These are phyloP conservation scores for Orbilia javanica DNA, from an alignment of 2,329 filamentous ascomycete species.

Conservation along the genomic window DNA sequence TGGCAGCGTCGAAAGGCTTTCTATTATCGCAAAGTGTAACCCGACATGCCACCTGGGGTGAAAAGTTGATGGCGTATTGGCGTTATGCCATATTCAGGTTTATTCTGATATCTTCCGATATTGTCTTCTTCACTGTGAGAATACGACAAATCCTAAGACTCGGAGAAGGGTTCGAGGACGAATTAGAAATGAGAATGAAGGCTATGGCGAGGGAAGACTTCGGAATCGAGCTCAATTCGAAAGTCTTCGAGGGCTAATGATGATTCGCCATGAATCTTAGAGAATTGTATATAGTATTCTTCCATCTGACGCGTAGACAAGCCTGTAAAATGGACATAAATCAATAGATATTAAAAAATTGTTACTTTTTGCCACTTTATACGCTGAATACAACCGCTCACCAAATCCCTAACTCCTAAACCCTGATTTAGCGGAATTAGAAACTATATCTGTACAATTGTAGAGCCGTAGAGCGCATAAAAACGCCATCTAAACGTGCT, in stretches of 20 bases:
- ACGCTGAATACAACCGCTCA: neutral
- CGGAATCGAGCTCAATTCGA: slow-evolving; percentile 57
- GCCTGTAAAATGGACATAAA: slow-evolving; percentile 10
- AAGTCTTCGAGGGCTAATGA: slow-evolving; percentile 52
- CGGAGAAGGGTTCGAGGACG: slow-evolving; percentile 91
- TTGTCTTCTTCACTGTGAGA: slow-evolving; percentile 85
- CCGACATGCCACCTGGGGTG: slow-evolving; percentile 75
- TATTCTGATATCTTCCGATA: slow-evolving; percentile 80
- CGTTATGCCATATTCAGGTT: slow-evolving; percentile 84
- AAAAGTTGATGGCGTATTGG: slow-evolving; percentile 78
- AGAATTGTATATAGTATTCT: slow-evolving; percentile 9
- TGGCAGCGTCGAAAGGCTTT: slow-evolving; percentile 74
- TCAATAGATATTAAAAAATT: slow-evolving; percentile 2
- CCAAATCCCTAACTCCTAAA: neutral
- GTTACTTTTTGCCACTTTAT: neutral
- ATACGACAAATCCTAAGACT: slow-evolving; percentile 80
- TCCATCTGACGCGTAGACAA: slow-evolving; percentile 4
- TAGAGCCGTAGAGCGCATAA: neutral
- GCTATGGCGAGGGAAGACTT: slow-evolving; percentile 48
- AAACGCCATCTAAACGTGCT: slow-evolving; percentile 35
- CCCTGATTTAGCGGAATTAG: neutral
- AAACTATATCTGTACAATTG: slow-evolving; percentile 7
- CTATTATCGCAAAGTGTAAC: slow-evolving; percentile 64
- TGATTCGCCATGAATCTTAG: neutral
- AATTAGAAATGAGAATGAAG: slow-evolving; percentile 88